phyloP scores from a whole-genome alignment of 2,329 filamentous ascomycete species.

The Pseudogymnoascus sp. region DNA sequence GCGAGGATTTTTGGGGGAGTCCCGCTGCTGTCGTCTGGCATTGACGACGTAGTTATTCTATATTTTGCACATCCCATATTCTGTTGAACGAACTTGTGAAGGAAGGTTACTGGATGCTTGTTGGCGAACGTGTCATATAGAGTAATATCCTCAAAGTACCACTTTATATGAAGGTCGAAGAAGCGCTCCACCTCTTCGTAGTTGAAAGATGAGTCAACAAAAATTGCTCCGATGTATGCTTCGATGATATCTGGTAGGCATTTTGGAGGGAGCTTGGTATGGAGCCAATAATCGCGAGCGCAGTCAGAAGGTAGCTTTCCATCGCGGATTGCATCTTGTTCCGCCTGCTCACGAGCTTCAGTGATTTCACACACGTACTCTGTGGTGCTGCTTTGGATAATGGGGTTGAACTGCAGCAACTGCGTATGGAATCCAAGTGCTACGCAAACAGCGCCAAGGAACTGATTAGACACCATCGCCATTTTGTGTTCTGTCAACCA shows the following conservation, averaged over 20 bases:
- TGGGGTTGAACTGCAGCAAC: slow-evolving; percentile 48
- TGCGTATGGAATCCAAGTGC: slow-evolving; percentile 70
- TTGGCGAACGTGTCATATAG: slow-evolving; percentile 83
- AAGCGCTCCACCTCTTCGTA: slow-evolving; percentile 68
- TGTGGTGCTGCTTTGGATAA: slow-evolving; percentile 39
- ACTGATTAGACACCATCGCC: slow-evolving; percentile 98
- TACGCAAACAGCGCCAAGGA: slow-evolving; percentile 75
- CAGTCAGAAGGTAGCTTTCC: slow-evolving; percentile 35
- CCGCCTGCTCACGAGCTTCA: slow-evolving; percentile 40
- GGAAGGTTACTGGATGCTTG: slow-evolving; percentile 73
- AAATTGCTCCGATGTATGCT: slow-evolving; percentile 81
- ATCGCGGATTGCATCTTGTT: slow-evolving; percentile 26
- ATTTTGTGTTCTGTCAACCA: slow-evolving; percentile 99
- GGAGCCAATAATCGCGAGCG: slow-evolving; percentile 62
- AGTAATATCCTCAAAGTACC: slow-evolving; percentile 78
- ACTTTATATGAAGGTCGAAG: slow-evolving; percentile 65
- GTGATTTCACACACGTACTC: slow-evolving; percentile 53
- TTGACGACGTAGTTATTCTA: slow-evolving; percentile 38
- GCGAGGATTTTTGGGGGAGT: slow-evolving; percentile 52
- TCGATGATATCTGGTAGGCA: slow-evolving; percentile 80
- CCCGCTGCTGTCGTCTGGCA: slow-evolving; percentile 31
- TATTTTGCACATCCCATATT: slow-evolving; percentile 60
- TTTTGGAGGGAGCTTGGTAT: slow-evolving; percentile 60
- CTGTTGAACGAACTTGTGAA: slow-evolving; percentile 56
- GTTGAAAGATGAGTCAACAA: slow-evolving; percentile 80